Conservation (phyloP, 2,329 filamentous ascomycete genomes). For the Epichloe elymi region DNA sequence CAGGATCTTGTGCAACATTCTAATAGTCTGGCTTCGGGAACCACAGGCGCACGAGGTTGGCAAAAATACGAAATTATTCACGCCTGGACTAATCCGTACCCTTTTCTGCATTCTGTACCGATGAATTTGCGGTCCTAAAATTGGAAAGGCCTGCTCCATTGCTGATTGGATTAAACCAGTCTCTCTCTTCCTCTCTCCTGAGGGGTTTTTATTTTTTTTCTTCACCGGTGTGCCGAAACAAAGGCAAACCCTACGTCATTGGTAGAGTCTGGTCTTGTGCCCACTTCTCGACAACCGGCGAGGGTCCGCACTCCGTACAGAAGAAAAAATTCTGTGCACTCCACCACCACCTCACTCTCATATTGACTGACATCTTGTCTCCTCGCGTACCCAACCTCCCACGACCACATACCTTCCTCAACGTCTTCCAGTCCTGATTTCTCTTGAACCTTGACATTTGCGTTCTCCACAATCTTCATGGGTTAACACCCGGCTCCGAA, state of each 20-base stretch:
- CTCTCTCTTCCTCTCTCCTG: no score
- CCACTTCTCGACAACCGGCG: not conserved
- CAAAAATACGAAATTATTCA: no score
- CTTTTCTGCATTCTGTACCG: no score
- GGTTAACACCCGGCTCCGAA: not conserved
- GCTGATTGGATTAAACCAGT: no score
- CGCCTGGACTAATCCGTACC: no score
- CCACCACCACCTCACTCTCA: not conserved
- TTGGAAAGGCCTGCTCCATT: no score
- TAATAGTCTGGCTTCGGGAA: no score
- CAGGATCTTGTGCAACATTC: not conserved
- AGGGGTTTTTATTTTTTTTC: no score
- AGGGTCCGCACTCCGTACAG: no score
- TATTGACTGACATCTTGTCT: not conserved
- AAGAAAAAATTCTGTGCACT: not conserved
- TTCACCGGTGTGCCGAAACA: not conserved
- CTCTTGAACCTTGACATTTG: not conserved
- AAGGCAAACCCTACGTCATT: slow-evolving; percentile 1
- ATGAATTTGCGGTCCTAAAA: no score
- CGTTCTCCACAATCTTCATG: not conserved
- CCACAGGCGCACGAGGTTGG: no score
- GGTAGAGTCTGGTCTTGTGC: not conserved
- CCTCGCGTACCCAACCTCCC: not conserved
- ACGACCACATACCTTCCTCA: not conserved
- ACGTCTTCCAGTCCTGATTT: not conserved